A percentile compares a stretch with the other conserved stretches of the same genome.
Evolutionary conservation across 192 early-diverging fungal genomes (phyloP).

Genomic region (Paraglomus brasilianum): DNA sequence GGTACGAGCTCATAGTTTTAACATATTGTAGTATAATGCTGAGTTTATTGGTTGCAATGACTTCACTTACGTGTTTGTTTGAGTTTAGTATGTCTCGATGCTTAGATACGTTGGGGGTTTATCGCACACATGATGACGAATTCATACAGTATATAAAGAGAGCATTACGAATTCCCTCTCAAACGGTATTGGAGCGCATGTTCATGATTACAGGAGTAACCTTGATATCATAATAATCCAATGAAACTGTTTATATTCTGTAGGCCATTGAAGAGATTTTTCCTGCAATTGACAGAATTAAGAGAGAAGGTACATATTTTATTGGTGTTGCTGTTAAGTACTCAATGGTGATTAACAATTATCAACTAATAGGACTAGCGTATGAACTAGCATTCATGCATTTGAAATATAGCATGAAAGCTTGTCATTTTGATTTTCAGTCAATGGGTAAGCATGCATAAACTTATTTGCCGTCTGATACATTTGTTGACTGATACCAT

Average conservation of each 20-base stretch:
- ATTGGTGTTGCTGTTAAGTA: not conserved
- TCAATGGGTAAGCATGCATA: not conserved
- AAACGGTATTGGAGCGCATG: not conserved
- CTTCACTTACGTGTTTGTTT: no score
- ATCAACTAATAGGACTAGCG: not conserved
- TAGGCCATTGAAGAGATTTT: slow-evolving; percentile 4
- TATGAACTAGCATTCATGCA: not conserved
- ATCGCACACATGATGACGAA: slow-evolving; percentile 6
- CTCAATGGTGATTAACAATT: no score
- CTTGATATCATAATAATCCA: no score
- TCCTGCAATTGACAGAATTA: not conserved
- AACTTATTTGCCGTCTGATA: not conserved
- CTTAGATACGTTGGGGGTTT: slow-evolving; percentile 10
- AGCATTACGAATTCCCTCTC: not conserved
- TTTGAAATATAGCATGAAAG: not conserved
- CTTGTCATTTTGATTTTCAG: slow-evolving; percentile 3
- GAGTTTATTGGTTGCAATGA: no score
- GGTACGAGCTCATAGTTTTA: not conserved
- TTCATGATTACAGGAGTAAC: not conserved
- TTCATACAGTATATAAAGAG: slow-evolving; percentile 14
- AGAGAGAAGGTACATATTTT: slow-evolving; percentile 19
- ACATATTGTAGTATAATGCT: no score
- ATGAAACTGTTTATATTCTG: no score
- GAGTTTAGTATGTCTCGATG: not conserved
- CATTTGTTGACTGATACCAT: not conserved